Percentiles rank a stretch among this genome's conserved stretches.
Conservation (phyloP, 2,329 filamentous ascomycete species). For the Chaetomium sp. region DNA sequence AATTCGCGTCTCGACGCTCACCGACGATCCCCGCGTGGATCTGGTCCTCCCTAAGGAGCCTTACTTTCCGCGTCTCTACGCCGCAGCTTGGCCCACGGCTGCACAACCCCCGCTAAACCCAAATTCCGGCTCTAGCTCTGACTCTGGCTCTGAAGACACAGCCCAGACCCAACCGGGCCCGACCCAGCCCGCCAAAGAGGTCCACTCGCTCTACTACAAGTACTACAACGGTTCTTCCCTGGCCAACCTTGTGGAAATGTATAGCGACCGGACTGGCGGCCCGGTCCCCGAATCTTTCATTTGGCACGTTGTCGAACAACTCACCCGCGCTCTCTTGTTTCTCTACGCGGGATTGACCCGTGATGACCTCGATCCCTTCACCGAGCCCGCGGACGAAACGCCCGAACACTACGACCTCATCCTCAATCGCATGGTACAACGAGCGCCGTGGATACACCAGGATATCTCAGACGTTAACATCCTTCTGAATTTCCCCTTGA, state of each 20-base stretch:
- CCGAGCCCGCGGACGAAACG: too few relatives aligned
- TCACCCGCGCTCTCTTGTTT: constrained; percentile 10
- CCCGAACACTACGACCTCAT: not conserved
- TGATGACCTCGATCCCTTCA: not conserved
- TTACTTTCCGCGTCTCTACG: too few relatives aligned
- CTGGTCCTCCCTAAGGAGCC: too few relatives aligned
- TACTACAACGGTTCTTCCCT: constrained; percentile 13
- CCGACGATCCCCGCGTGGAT: too few relatives aligned
- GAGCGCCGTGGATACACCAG: not conserved
- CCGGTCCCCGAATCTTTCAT: constrained; percentile 16
- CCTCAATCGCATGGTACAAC: too few relatives aligned
- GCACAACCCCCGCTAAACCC: too few relatives aligned
- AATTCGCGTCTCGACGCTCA: too few relatives aligned
- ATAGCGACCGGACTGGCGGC: not conserved
- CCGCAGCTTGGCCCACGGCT: too few relatives aligned
- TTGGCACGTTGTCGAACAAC: constrained; percentile 19
- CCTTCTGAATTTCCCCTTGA: constrained; percentile 11
- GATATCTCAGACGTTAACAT: constrained; percentile 7
- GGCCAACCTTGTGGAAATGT: constrained; percentile 9
- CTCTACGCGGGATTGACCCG: constrained; percentile 7
- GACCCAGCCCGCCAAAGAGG: not conserved
- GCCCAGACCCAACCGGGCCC: not conserved
- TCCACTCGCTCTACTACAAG: constrained; percentile 13
- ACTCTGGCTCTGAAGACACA: not conserved
- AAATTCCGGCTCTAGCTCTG: too few relatives aligned